A percentile compares a stretch with the other conserved stretches of the same genome.
Evolutionary conservation across 345 rosid species (phyloP).

Genomic region (Eucalyptus sideroxylon): DNA sequence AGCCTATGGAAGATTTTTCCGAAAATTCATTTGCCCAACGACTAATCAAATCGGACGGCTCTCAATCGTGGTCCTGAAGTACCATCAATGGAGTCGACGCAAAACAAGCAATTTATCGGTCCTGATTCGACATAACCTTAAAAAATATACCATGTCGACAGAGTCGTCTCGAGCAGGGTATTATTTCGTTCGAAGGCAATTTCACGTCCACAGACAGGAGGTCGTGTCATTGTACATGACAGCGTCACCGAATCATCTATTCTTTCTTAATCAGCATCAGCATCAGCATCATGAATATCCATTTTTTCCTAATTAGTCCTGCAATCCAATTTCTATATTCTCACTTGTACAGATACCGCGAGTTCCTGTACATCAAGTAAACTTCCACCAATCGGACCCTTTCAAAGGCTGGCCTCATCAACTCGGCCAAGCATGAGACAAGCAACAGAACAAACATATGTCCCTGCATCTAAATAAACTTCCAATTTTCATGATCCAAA

Average conservation of each 20-base stretch:
- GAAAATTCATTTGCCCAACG: background rate
- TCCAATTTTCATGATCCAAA: background rate
- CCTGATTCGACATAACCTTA: background rate
- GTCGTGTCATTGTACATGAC: background rate
- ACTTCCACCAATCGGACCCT: background rate
- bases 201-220: background rate
- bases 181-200: background rate
- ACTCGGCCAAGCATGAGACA: background rate
- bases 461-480: background rate
- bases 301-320: background rate
- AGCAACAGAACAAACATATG: background rate
- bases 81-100: background rate
- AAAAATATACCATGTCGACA: background rate
- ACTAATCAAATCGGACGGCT: background rate
- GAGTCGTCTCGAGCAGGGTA: background rate
- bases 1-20: background rate
- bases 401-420: background rate
- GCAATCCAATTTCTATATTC: background rate
- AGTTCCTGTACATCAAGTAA: background rate
- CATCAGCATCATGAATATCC: background rate
- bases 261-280: background rate
- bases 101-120: background rate
- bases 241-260: background rate
- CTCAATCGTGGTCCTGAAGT: background rate
- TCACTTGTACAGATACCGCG: background rate